phyloP scores from a whole-genome alignment of 257 asterid genomes.

The Striga asiatica region DNA sequence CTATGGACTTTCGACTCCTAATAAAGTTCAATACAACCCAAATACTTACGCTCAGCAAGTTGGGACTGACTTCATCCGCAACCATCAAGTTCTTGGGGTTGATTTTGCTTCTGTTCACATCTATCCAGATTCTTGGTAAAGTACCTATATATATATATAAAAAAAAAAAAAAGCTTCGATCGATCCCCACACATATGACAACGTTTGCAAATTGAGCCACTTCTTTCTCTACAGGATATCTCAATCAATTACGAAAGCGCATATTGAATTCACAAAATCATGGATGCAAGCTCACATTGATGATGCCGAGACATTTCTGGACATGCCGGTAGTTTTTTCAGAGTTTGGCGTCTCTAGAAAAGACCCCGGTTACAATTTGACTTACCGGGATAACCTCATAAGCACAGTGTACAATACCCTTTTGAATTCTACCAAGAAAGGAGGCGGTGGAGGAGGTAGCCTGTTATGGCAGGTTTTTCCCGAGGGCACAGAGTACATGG shows the following conservation, averaged over 20 bases:
- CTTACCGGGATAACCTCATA: conserved; percentile 46
- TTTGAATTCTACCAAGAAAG: conserved; percentile 58
- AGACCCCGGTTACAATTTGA: conserved; percentile 58
- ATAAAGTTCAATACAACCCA: not conserved
- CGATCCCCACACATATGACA: no score
- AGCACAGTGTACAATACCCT: conserved; percentile 44
- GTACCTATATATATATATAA: no score
- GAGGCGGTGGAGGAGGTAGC: conserved; percentile 79
- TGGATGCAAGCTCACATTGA: conserved; percentile 93
- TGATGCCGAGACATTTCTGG: conserved; percentile 57
- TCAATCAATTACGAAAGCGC: conserved; percentile 44
- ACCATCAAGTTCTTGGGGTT: not conserved
- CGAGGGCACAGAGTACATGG: conserved; percentile 85
- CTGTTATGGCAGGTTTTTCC: conserved; percentile 92
- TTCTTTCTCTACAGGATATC: conserved; percentile 79
- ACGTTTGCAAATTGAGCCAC: no score
- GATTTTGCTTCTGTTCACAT: not conserved
- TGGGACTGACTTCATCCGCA: not conserved
- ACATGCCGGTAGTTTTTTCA: conserved; percentile 73
- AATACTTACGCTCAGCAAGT: not conserved
- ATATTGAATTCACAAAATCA: conserved; percentile 61
- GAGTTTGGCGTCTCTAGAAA: conserved; percentile 76
- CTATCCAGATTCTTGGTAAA: not conserved
- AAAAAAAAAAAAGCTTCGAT: no score
- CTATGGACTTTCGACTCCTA: not conserved